Evolutionary conservation across 805 yeast species (phyloP).

Genomic region (Kazachstania kunashirensis): DNA sequence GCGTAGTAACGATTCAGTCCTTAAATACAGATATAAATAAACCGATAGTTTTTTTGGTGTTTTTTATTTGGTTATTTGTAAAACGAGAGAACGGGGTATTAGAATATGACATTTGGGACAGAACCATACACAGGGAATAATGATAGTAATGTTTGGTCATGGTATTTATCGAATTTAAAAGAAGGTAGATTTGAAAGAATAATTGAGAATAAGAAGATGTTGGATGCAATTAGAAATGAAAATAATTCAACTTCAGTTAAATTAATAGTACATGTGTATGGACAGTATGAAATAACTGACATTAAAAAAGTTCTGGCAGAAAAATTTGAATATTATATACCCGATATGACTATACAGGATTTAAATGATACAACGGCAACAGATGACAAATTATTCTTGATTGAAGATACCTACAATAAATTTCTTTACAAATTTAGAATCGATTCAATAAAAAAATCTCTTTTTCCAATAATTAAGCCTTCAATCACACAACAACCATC

Average conservation of each 20-base stretch:
- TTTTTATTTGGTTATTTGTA: too few species aligned
- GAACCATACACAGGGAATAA: too few species aligned
- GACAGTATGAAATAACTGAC: neutral
- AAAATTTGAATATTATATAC: neutral
- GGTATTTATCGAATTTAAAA: constrained; percentile 27
- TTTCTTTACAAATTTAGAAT: neutral
- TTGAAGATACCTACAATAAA: constrained; percentile 1
- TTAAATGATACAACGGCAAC: neutral
- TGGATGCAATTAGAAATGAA: constrained; percentile 5
- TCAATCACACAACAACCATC: constrained; percentile 1
- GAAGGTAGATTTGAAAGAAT: constrained; percentile 29
- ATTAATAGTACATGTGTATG: constrained; percentile 2
- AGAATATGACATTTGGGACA: too few species aligned
- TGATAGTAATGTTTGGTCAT: constrained; percentile 27
- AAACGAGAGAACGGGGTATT: too few species aligned
- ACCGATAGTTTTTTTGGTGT: too few species aligned
- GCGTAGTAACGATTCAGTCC: too few species aligned
- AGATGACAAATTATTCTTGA: neutral
- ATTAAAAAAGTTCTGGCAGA: neutral
- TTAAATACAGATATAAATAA: too few species aligned
- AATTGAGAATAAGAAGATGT: constrained; percentile 15
- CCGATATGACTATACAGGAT: neutral
- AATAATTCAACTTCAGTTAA: constrained; percentile 16
- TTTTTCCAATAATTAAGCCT: neutral
- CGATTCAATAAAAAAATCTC: neutral